Base-by-base conservation (phyloP, 2,329 filamentous ascomycete species). In the Pseudopyricularia javanii region DNA sequence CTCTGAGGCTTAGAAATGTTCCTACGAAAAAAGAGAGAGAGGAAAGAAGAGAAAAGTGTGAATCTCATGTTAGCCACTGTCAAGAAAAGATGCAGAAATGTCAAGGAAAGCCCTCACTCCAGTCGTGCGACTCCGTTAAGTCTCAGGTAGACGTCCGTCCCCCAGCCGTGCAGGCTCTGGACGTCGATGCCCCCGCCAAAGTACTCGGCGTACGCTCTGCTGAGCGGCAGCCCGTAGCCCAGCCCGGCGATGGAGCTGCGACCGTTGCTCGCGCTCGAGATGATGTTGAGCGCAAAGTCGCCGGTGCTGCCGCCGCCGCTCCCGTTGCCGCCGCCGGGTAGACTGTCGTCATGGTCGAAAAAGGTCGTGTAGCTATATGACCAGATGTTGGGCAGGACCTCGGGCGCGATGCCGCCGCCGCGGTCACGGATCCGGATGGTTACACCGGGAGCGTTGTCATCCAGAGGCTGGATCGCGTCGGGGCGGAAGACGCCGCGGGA, bases 301-400 rank as follows among this genome's bases (percentile, higher is more conserved):
- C 65, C 66, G 47, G 68, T 64, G 47, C 70, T 67, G 30, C 70
- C 68, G 30, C 65, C 66, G 45, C 68, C 64, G 47, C 70, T 67
- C 34, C 69, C 65, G 12, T 70, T 67, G 55, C 60, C 55, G 20
- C 67, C 68, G 2, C 69, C 66, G 6, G 68, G 60, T 15, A 47
- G 30, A 3, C 70, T 62, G 59, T 74, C 63, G 58, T 79, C 68
- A 52, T 84, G 77, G 22, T 88, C 88, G 54, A 81, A 85, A 67
- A 97, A 97, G 0, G 93, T 98, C 20, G 91, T 96, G 66, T 96
- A 98, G 57, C 88, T 93, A 66, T 97, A 98, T 7, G 90, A 91
- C 91, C 93, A 98, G 54, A 98, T 91, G 59, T 91, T 85, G 4
- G 85, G 83, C 33, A 93, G 71, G 28, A 93, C 84, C 15, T 91